phyloP scores from a whole-genome alignment of 371 early-diverging fungal genomes.

The Mortierella sp. region DNA sequence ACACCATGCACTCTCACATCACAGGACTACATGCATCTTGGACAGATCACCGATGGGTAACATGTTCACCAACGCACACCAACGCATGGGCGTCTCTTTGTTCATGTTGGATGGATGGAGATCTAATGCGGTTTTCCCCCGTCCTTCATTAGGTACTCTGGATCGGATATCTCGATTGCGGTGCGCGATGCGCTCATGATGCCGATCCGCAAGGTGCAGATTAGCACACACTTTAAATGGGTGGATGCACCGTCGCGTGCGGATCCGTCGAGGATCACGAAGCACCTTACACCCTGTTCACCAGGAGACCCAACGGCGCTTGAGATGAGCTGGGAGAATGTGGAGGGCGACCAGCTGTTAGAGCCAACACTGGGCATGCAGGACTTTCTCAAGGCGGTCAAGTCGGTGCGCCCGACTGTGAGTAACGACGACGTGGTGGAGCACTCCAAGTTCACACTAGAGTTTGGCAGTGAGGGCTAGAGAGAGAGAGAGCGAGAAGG shows the following conservation, averaged over 20 bases:
- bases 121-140: slow-evolving; percentile 23
- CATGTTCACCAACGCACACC: neutral
- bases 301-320: slow-evolving; percentile 92
- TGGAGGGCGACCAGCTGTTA: slow-evolving; percentile 85
- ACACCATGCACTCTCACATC: slow-evolving; percentile 83
- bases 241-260: slow-evolving; percentile 78
- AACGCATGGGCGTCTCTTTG: too few species aligned
- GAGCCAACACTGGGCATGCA: slow-evolving; percentile 89
- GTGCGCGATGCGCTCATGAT: slow-evolving; percentile 97
- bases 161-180: slow-evolving; percentile 93
- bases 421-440: slow-evolving; percentile 82
- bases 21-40: slow-evolving; percentile 80
- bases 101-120: too few species aligned
- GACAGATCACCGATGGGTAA: slow-evolving; percentile 87
- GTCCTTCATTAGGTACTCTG: slow-evolving; percentile 73
- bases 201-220: slow-evolving; percentile 95
- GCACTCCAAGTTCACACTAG: slow-evolving; percentile 90
- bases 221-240: slow-evolving; percentile 94
- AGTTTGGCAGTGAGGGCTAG: slow-evolving; percentile 87
- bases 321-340: slow-evolving; percentile 92
- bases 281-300: slow-evolving; percentile 92
- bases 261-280: slow-evolving; percentile 61
- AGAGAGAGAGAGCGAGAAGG: neutral
- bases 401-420: slow-evolving; percentile 86
- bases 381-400: slow-evolving; percentile 89